Evolutionary conservation across 2,329 filamentous ascomycete species (phyloP).

Genomic region (Metarhizium robertsii): DNA sequence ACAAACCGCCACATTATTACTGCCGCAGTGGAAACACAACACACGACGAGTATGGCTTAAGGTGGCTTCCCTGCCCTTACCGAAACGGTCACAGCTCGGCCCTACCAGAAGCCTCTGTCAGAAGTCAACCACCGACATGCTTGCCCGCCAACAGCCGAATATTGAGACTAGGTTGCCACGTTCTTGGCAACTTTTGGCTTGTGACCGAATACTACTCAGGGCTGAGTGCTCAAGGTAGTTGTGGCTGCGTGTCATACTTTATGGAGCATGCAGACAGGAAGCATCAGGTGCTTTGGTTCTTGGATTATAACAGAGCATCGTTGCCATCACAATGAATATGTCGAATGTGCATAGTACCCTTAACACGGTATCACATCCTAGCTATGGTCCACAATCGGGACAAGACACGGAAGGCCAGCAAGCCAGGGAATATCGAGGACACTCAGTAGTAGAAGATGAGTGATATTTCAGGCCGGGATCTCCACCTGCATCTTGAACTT

Average conservation of each 20-base stretch:
- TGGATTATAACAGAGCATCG: too few species aligned
- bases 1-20: not conserved
- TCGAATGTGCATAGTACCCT: not conserved
- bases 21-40: not conserved
- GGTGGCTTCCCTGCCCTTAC: not conserved
- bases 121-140: too few species aligned
- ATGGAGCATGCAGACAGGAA: not conserved
- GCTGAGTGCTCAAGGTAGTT: not conserved
- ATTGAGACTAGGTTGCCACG: not conserved
- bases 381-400: not conserved
- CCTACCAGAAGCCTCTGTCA: not conserved
- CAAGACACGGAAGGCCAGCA: not conserved
- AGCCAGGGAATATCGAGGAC: not conserved
- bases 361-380: not conserved
- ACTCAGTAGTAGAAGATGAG: not conserved
- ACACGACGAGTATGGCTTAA: not conserved
- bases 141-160: not conserved
- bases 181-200: not conserved
- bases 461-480: not conserved
- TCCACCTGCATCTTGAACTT: not conserved
- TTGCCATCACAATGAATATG: too few species aligned
- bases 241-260: not conserved
- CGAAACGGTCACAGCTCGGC: not conserved
- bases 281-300: not conserved
- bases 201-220: not conserved